Base-by-base conservation (phyloP, 1,284 basidiomycete species). In the Marasmius fiardii region DNA sequence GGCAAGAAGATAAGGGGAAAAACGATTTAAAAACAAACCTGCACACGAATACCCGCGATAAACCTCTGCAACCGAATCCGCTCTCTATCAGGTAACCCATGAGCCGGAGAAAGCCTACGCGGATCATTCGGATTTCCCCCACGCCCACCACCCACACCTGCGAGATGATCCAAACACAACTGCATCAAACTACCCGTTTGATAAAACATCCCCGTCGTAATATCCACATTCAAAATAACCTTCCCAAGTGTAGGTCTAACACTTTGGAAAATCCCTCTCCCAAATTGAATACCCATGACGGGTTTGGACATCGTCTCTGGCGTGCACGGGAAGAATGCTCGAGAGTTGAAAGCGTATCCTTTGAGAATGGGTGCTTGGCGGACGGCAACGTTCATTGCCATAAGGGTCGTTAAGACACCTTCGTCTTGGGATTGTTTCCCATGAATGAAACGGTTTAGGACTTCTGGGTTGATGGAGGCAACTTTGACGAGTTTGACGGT, bases 181-280 rank as follows among this genome's bases (percentile, higher is more conserved):
- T 23, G 71, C 51, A 82, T 53, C 8, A 65, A 57, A 12, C 53
- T 33, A 12, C 61, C 63, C 0, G 74, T 63, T 60, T 78, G 78
- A 65, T 81, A 84, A 79, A 86, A 84, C 1, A 78, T 72, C 1
- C 79, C 82, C 0, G 83, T 83, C 4, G 76, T 76, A 51, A 84
- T 83, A 55, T 86, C 84, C 53, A 86, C 72, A 56, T 86, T 86
- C 64, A 85, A 71, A 11, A 85, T 63, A 63, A 86, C 75, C 3
- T 68, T 71, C 2, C 75, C 75, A 7, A 78, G 68, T 0, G 76
- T 79, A 3, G 83, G 82, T 16, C 83, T 73, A n/a, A 85, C 73
- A 0, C 80, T 82, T 63, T 83, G 81, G 65, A 84, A 82, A 54
- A 81, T 81, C 0, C 81, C 82, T 10, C 80, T 69, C 79, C 82